phyloP scores from a whole-genome alignment of 805 yeast species.

The Torulaspora delbrueckii region DNA sequence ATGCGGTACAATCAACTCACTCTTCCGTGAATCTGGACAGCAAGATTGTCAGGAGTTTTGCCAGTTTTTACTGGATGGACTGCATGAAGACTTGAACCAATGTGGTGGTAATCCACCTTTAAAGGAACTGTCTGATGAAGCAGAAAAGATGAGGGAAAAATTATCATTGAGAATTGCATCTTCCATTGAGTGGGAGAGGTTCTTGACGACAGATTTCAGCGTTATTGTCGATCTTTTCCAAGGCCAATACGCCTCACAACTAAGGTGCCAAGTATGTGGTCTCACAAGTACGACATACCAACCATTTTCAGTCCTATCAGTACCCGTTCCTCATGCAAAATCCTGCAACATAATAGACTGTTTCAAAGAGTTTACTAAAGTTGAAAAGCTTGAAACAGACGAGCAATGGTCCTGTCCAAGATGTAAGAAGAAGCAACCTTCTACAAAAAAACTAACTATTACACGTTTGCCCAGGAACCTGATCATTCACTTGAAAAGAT shows the following conservation, averaged over 20 bases:
- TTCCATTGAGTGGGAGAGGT: conserved; percentile 88
- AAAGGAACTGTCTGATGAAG: conserved; percentile 60
- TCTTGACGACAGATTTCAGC: conserved; percentile 72
- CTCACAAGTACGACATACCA: conserved; percentile 81
- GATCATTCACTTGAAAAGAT: conserved; percentile 82
- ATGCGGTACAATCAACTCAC: conserved; percentile 62
- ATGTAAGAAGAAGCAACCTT: conserved; percentile 58
- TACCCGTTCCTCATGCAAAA: conserved; percentile 64
- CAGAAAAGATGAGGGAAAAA: conserved; percentile 65
- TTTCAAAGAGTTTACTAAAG: conserved; percentile 67
- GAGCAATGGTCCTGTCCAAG: conserved; percentile 81
- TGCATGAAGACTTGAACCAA: conserved; percentile 85
- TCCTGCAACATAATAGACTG: conserved; percentile 52
- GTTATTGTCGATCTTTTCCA: conserved; percentile 76
- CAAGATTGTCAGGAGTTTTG: conserved; percentile 94
- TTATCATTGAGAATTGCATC: conserved; percentile 76
- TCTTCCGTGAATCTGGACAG: conserved; percentile 78
- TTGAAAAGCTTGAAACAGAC: conserved; percentile 69
- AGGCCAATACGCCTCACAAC: conserved; percentile 81
- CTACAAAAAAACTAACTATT: conserved; percentile 65
- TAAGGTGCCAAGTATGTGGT: conserved; percentile 67
- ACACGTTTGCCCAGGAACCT: conserved; percentile 74
- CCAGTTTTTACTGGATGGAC: conserved; percentile 79
- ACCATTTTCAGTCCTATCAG: conserved; percentile 69
- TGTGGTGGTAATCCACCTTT: conserved; percentile 49